These are phyloP conservation scores for Boletus coccyginus DNA, from an alignment of 768 basidiomycete genomes.

Conservation along the genomic window DNA sequence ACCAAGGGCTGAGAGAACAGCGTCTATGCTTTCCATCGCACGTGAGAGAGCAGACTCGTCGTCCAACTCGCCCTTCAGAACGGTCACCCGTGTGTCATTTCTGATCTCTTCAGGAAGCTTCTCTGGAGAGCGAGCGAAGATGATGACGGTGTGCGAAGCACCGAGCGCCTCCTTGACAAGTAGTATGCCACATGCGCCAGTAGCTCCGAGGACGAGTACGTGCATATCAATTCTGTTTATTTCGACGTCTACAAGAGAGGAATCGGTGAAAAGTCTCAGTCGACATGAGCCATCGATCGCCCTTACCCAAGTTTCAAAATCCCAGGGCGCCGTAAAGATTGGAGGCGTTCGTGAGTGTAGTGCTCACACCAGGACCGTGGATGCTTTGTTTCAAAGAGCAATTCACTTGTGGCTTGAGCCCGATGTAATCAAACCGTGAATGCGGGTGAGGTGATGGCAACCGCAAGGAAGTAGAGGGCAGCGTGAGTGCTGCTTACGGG, in stretches of 20 bases:
- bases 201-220: slow-evolving; percentile 67
- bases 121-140: slow-evolving; percentile 63
- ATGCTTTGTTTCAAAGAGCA: background rate
- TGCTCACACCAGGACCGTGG: background rate
- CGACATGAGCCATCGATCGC: background rate
- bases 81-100: slow-evolving; percentile 41
- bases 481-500: background rate
- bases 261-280: background rate
- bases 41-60: slow-evolving; percentile 47
- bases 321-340: background rate
- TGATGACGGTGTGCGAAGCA: slow-evolving; percentile 44
- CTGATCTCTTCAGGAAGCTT: slow-evolving; percentile 56
- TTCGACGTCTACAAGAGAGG: background rate
- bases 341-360: background rate
- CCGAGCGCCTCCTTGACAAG: slow-evolving; percentile 55
- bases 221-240: slow-evolving; percentile 35
- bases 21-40: slow-evolving; percentile 56
- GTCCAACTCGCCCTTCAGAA: slow-evolving; percentile 56
- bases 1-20: slow-evolving; percentile 67
- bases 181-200: slow-evolving; percentile 57
- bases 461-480: background rate
- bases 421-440: background rate
- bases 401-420: background rate
- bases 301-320: background rate
- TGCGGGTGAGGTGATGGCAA: background rate